These are phyloP conservation scores for Helianthus annuus DNA, from an alignment of 129 eudicot genomes.

Conservation along the genomic window HanXRQr2.0-SUNRISE NC_035435.2:172926112-172926611, in stretches of 20 bases:
- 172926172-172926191: neutral
- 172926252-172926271: constrained; percentile 22
- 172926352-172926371: constrained; percentile 14
- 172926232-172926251: constrained; percentile 15
- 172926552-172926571: too few species aligned
- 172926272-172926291: constrained; percentile 36
- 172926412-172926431: neutral
- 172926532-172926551: too few species aligned
- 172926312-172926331: constrained; percentile 44
- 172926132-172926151: constrained; percentile 30
- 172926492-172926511: too few species aligned
- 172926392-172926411: neutral
- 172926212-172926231: neutral
- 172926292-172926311: constrained; percentile 44
- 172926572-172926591: too few species aligned
- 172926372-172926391: constrained; percentile 1
- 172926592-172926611: too few species aligned
- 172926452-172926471: too few species aligned
- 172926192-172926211: neutral
- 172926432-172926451: too few species aligned
- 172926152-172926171: constrained; percentile 20
- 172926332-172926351: constrained; percentile 44
- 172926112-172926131: neutral
- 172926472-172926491: too few species aligned
- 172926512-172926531: too few species aligned